Evolutionary conservation across 345 rosid genomes (phyloP), one percentile per base, ranked within the genome.

Genomic region (Triadica sebifera): DNA sequence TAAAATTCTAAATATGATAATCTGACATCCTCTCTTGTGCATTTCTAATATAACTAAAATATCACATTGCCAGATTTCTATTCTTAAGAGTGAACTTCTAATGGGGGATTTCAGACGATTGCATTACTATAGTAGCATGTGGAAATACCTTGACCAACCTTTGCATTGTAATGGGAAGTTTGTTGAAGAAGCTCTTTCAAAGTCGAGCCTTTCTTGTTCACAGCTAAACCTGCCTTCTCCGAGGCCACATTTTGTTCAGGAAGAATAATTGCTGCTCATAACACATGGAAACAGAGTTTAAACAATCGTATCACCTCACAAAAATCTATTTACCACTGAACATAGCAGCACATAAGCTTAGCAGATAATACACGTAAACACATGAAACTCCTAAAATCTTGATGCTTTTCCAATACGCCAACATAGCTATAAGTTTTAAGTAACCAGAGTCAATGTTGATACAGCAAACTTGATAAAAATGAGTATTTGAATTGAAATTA

Each of bases 191-290:
- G 98, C 77, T 93, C 98, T 41, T 87, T 76, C 80, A 94, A 81
- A 73, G 96, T 89, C 86, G 92, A 81, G n/a, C 98, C 98, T 77
- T 89, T 94, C 90, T 87, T 94, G 81, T 83, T 92, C 51, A 92
- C 87, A 67, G 98, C 98, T 19, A 89, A 81, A 47, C 91, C 98
- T n/a, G 79, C 73, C 84, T 89, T 94, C 59, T 91, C 91, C 0
- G 90, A 84, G 10, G 88, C 97, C 75, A 94, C 84, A 81, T 94
- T 94, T 78, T 94, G 98, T 81, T 92, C 95, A 19, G 96, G 98
- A 78, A 94, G 91, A 75, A 91, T 46, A 79, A 94, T 94, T 0
- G 96, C 99, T 95, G 84, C 80, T 79, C 81, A 34, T 63, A 52
- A 64, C 29, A 56, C 25, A 22, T 8, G 49, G 12, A 39, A 56